Base-by-base conservation (phyloP, 1,139 yeast species). In the Groenewaldozyma sp. region DNA sequence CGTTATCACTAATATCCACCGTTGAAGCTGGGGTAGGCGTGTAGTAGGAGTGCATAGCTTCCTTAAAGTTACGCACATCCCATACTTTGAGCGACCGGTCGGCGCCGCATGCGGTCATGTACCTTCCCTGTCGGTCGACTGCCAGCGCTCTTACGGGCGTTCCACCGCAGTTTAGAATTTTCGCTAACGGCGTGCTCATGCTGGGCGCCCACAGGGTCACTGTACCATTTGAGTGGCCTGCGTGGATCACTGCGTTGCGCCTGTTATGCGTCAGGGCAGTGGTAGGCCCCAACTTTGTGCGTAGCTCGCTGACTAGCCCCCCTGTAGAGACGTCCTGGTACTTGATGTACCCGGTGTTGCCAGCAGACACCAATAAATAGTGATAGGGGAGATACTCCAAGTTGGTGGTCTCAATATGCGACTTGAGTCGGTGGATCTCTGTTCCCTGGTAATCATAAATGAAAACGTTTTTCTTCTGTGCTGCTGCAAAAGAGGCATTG, bases 241-340 rank as follows among this genome's bases (percentile, higher is more conserved):
- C 70, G 62, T 91, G 94, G 67, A 88, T 76, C 7, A 91, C 84
- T 0, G 97, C 98, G 58, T 93, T 93, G 82, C 94, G 84, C 1
- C 95, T 94, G 58, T 91, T 93, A 51, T 84, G 95, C 39, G 80
- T 70, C 87, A 88, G 76, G 7, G 93, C 73, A 38, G 78, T 78
- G 0, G 95, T 83, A 10, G 97, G 94, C 0, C 98, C 99, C 46
- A 84, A 62, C 58, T 82, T 86, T 9, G 97, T 87, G 55, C 91
- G 72, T 33, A 78, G 66, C 59, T 91, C 97, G 37, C 88, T 71
- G 0, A 88, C 91, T 34, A 87, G 65, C 37, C 71, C 73, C 45
- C 99, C 99, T 0, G 98, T 91, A 2, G 95, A 81, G 2, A 88
- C 94, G 62, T 93, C 99, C 54, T 88, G 97, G 60, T 86, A 93